A percentile compares a stretch with the other conserved stretches of the same genome.
Conservation (phyloP, 169 alveolate genomes). For the Eimeria necatrix region DNA sequence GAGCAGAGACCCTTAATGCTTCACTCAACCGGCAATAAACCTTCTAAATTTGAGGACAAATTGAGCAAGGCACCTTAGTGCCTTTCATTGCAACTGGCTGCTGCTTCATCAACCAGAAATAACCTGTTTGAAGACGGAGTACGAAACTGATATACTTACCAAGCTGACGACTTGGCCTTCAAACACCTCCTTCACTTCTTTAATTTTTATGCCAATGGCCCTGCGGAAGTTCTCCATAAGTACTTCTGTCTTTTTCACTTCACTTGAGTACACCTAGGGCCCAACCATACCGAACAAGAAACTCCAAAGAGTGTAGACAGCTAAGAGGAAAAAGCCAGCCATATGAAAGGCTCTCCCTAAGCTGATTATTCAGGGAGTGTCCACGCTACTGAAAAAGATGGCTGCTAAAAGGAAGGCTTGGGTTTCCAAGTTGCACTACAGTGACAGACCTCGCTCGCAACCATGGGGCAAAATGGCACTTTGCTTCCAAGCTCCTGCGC, state of each 20-base stretch:
- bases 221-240: conserved; percentile 99
- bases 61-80: neutral
- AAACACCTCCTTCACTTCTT: conserved; percentile 99
- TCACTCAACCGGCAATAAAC: too few relatives aligned
- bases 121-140: neutral
- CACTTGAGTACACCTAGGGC: conserved; percentile 93
- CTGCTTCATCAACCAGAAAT: neutral
- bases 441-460: conserved; percentile 97
- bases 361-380: neutral
- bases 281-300: neutral
- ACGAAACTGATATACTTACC: conserved; percentile 81
- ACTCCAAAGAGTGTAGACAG: neutral
- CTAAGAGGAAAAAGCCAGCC: too few relatives aligned
- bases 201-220: conserved; percentile 98
- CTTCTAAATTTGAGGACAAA: too few relatives aligned
- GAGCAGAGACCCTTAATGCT: neutral
- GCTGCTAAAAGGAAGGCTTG: neutral
- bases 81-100: neutral
- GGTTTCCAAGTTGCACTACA: neutral
- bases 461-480: conserved; percentile 99
- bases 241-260: conserved; percentile 99
- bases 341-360: too few relatives aligned
- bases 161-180: conserved; percentile 99
- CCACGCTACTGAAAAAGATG: neutral
- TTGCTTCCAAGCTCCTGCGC: conserved; percentile 99